Evolutionary conservation across 306 rosid genomes (phyloP).

Genomic region (Quillaja saponaria): DNA sequence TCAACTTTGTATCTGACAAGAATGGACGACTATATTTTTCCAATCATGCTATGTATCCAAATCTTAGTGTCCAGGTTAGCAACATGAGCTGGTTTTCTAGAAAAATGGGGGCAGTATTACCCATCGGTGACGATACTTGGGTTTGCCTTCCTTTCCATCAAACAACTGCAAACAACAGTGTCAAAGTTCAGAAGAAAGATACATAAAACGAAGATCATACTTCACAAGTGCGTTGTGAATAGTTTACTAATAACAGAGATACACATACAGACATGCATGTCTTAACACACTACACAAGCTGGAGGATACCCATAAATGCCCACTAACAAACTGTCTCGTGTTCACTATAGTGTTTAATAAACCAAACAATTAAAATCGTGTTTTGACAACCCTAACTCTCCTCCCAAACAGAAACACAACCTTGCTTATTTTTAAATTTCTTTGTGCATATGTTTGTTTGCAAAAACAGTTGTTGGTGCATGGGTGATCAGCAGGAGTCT

Average conservation of each 20-base stretch:
- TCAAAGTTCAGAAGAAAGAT: constrained; percentile 9
- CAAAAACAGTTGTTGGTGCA: too few relatives aligned
- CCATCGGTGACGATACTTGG: constrained; percentile 95
- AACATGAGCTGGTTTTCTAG: constrained; percentile 45
- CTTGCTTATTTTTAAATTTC: too few relatives aligned
- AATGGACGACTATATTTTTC: constrained; percentile 22
- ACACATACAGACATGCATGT: too few relatives aligned
- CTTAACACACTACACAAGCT: too few relatives aligned
- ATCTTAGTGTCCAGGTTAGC: constrained; percentile 15
- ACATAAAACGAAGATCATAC: not conserved
- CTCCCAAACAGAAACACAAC: too few relatives aligned
- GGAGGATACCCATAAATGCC: too few relatives aligned
- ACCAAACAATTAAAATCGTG: too few relatives aligned
- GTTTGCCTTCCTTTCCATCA: constrained; percentile 91
- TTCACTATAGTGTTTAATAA: too few relatives aligned
- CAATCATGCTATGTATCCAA: constrained; percentile 32
- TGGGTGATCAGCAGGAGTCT: too few relatives aligned
- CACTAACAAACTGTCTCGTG: too few relatives aligned
- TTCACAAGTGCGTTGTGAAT: not conserved
- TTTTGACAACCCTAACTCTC: too few relatives aligned
- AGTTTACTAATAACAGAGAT: not conserved
- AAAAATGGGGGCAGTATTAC: constrained; percentile 87
- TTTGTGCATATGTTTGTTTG: too few relatives aligned
- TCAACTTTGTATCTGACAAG: constrained; percentile 26
- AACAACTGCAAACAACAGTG: constrained; percentile 62